Evolutionary conservation across 371 early-diverging fungal genomes (phyloP), one percentile per base, ranked within the genome.

Genomic region (Mucor irregularis): DNA sequence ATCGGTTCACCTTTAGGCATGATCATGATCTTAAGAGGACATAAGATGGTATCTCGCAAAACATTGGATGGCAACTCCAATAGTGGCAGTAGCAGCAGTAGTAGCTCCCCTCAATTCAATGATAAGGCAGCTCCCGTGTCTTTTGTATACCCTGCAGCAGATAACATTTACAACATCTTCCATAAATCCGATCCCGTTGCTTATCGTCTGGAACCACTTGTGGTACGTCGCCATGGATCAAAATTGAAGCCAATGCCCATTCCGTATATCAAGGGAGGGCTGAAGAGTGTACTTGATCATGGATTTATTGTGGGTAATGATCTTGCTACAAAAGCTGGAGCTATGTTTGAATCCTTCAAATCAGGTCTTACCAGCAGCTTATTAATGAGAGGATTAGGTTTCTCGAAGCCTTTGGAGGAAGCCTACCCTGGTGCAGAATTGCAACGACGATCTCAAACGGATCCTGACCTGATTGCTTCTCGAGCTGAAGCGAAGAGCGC

Each of bases 201-300:
- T 13, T 86, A 87, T 65, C 83, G 91, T 17, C 62, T 88, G 14
- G 91, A 90, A 52, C 91, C 91, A 6, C 56, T 89, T n/a, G 80
- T 89, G 44, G 65, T 71, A 14, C 76, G 79, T 11, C 71, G 75
- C 16, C 74, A 81, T 26, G 70, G 74, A 0, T 62, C 71, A 0
- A 73, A 78, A 34, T 54, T 78, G 6, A 87, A 87, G 40, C 92
- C 94, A 2, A 83, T 81, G 6, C 78, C 82, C 3, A 80, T 93
- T 31, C 88, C 87, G 1, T 93, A 93, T 57, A 85, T 86, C 43
- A 93, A 93, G 57, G 94, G 94, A 6, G 94, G 94, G 1, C 69
- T 92, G 7, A 90, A 82, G 49, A 84, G 85, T 37, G 71, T 86
- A 13, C 69, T 85, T 40, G 73, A 85, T 56, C 83, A 82, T 14